Conservation (phyloP, 2,329 filamentous ascomycete species). For the Botrytis cinerea region DNA sequence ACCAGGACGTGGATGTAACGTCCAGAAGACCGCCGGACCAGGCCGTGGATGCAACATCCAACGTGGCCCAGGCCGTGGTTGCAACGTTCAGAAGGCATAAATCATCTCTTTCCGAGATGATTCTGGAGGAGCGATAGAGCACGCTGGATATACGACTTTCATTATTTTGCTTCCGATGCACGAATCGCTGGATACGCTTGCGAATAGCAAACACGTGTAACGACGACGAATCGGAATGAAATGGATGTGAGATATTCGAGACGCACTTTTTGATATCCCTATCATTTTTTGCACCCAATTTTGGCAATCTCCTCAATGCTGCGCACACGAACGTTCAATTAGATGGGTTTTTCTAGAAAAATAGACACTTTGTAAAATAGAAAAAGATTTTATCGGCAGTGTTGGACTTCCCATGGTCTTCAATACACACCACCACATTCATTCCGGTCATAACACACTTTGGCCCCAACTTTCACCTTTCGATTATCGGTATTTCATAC, state of each 20-base stretch:
- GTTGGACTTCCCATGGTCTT: neutral
- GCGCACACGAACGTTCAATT: slow-evolving; percentile 7
- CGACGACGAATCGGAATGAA: neutral
- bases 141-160: neutral
- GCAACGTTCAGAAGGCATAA: slow-evolving; percentile 19
- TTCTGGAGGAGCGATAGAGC: slow-evolving; percentile 10
- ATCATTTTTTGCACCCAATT: neutral
- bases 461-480: slow-evolving; percentile 5
- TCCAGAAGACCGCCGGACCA: slow-evolving; percentile 17
- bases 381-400: slow-evolving; percentile 6
- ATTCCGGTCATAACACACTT: neutral
- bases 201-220: neutral
- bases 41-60: slow-evolving; percentile 10
- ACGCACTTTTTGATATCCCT: neutral
- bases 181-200: slow-evolving; percentile 11
- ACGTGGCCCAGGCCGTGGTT: slow-evolving; percentile 3
- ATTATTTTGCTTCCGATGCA: neutral
- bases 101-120: neutral
- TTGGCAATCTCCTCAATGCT: neutral
- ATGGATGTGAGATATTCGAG: neutral
- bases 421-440: slow-evolving; percentile 11
- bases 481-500: neutral
- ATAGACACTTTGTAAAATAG: neutral
- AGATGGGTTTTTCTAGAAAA: slow-evolving; percentile 3
- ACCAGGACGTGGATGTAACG: slow-evolving; percentile 11